A percentile compares a stretch with the other conserved stretches of the same genome.
These are phyloP conservation scores for Solanum arcanum DNA, from an alignment of 257 asterid genomes.

Conservation along the genomic window DNA sequence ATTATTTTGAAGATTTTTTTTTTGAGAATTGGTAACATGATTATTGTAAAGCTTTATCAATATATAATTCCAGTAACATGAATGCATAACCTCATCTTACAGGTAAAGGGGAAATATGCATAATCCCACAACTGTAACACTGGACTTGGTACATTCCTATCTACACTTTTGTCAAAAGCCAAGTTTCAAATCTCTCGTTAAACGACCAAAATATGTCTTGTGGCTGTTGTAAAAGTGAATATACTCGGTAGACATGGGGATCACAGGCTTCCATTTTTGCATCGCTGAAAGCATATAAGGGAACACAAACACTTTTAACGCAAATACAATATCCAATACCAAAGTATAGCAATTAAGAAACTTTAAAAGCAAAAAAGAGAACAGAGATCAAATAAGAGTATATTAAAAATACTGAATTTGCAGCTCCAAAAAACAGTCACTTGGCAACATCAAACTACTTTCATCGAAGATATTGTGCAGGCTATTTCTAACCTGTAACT, in stretches of 20 bases:
- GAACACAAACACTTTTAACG: background rate
- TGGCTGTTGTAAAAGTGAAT: background rate
- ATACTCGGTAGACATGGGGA: background rate
- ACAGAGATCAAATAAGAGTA: background rate
- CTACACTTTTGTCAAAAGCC: background rate
- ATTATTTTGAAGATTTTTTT: background rate
- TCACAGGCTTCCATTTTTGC: background rate
- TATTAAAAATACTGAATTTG: background rate
- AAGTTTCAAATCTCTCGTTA: background rate
- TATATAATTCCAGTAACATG: background rate
- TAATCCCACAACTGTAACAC: background rate
- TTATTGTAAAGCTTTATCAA: background rate
- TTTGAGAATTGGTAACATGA: background rate
- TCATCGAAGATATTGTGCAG: conserved; percentile 3
- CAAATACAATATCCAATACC: background rate
- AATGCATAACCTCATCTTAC: background rate
- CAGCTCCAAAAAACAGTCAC: background rate
- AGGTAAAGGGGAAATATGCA: background rate
- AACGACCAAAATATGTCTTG: background rate
- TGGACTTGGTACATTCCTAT: background rate
- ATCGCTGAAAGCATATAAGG: background rate
- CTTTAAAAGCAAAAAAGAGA: background rate
- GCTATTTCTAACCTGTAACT: conserved; percentile 65
- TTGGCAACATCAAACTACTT: background rate
- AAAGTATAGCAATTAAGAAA: background rate